Percentiles rank a stretch among this genome's conserved stretches.
These are phyloP conservation scores for Colletotrichum orchidophilum DNA, from an alignment of 2,329 filamentous ascomycete genomes.

Conservation along the genomic window DNA sequence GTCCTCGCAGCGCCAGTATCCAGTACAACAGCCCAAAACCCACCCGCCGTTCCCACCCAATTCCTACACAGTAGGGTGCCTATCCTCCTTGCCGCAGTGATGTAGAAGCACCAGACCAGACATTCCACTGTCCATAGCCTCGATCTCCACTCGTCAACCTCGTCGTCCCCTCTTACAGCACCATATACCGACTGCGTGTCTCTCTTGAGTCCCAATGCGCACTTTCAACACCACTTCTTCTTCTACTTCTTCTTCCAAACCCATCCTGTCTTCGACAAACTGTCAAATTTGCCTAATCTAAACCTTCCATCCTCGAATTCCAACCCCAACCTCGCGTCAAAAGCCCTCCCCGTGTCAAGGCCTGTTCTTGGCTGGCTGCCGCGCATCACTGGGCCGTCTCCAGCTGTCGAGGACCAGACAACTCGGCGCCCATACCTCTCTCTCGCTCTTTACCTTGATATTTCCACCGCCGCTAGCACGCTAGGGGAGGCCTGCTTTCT, in stretches of 20 bases:
- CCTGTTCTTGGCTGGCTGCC: conserved; percentile 29
- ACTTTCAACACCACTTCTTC: neutral
- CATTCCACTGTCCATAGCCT: conserved; percentile 1
- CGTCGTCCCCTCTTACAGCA: conserved; percentile 8
- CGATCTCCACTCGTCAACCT: conserved; percentile 27
- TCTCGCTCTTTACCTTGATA: conserved; percentile 23
- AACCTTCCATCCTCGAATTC: neutral
- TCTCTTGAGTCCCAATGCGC: conserved; percentile 10
- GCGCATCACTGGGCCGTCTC: conserved; percentile 31
- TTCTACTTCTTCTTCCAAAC: conserved; percentile 1
- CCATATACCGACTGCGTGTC: neutral
- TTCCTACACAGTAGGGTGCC: conserved; percentile 6
- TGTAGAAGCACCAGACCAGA: conserved; percentile 4
- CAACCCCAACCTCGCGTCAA: neutral
- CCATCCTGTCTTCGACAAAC: conserved; percentile 9
- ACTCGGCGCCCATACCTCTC: conserved; percentile 21
- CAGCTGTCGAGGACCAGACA: conserved; percentile 30
- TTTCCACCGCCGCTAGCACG: conserved; percentile 33
- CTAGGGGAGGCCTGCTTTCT: conserved; percentile 33
- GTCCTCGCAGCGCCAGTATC: neutral
- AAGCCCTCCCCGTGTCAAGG: conserved; percentile 19
- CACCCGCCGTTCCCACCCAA: conserved; percentile 2
- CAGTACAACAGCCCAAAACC: neutral
- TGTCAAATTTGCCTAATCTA: conserved; percentile 9
- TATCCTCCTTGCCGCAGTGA: too few species aligned